phyloP scores from a whole-genome alignment of 208 protist genomes.

The Leishmania braziliensis region DNA sequence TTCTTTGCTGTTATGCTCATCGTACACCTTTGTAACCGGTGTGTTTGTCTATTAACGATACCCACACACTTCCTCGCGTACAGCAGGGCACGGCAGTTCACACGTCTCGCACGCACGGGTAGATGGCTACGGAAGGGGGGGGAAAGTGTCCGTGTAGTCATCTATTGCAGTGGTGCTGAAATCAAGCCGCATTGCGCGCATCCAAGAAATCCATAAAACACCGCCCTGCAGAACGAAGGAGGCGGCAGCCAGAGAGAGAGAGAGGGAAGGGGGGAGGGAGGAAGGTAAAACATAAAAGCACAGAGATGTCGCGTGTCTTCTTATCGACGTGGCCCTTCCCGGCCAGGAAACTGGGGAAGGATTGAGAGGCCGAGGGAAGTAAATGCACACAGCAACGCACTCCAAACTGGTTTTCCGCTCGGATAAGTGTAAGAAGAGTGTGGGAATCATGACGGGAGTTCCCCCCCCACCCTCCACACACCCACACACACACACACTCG shows the following conservation, averaged over 20 bases:
- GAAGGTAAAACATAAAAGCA: background rate
- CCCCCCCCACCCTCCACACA: background rate
- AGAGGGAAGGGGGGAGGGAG: background rate
- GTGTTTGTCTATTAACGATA: background rate
- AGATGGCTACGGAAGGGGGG: constrained; percentile 20
- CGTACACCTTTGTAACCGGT: background rate
- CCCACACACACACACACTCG: background rate
- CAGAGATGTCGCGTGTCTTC: background rate
- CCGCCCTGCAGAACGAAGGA: background rate
- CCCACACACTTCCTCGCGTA: background rate
- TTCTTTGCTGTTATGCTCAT: background rate
- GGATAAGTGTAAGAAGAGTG: background rate
- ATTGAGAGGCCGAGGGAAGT: no score
- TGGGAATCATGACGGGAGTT: background rate
- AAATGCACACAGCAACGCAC: no score
- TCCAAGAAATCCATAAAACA: background rate
- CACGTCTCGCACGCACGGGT: constrained; percentile 35
- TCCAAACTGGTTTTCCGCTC: background rate
- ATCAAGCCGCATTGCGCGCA: background rate
- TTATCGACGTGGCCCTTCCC: background rate
- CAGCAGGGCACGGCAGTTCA: background rate
- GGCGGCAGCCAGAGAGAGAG: no score
- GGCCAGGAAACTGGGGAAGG: background rate
- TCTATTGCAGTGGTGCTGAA: constrained; percentile 38
- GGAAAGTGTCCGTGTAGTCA: constrained; percentile 12